A percentile compares a stretch with the other conserved stretches of the same genome.
Conservation (phyloP, 257 asterid species). For the Solanum pinnatisectum region DNA sequence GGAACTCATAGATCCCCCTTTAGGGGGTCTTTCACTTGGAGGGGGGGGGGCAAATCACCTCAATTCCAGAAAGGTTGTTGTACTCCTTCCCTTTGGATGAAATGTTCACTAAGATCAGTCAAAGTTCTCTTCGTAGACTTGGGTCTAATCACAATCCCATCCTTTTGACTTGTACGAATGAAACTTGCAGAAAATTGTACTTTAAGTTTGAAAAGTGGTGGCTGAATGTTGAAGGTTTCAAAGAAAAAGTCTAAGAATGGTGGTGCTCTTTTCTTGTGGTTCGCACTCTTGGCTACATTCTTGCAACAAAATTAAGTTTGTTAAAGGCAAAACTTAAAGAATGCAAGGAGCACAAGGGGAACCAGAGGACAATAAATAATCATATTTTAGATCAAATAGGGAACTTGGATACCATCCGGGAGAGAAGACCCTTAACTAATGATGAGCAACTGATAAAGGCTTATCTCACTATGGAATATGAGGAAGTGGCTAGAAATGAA, state of each 20-base stretch:
- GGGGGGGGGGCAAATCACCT: background rate
- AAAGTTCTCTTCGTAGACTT: background rate
- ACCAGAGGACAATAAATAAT: background rate
- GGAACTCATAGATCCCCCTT: too few species aligned
- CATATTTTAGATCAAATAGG: background rate
- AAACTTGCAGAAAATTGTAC: background rate
- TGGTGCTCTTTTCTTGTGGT: background rate
- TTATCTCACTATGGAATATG: background rate
- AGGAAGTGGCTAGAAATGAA: background rate
- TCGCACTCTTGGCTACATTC: background rate
- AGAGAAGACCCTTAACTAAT: background rate
- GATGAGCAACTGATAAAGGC: background rate
- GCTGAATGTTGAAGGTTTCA: background rate
- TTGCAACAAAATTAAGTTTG: background rate
- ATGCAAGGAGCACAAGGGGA: background rate
- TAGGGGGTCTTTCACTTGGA: background rate
- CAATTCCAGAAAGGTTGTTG: background rate
- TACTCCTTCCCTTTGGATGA: background rate
- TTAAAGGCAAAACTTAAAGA: background rate
- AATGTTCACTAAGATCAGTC: background rate
- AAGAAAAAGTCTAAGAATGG: background rate
- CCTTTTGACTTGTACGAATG: background rate
- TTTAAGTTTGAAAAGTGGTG: background rate
- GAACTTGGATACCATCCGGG: background rate
- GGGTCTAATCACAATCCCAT: background rate